Percentiles rank a stretch among this genome's conserved stretches.
Conservation (phyloP, 371 early-diverging fungal species). For the Dichotomocladium elegans region DNA sequence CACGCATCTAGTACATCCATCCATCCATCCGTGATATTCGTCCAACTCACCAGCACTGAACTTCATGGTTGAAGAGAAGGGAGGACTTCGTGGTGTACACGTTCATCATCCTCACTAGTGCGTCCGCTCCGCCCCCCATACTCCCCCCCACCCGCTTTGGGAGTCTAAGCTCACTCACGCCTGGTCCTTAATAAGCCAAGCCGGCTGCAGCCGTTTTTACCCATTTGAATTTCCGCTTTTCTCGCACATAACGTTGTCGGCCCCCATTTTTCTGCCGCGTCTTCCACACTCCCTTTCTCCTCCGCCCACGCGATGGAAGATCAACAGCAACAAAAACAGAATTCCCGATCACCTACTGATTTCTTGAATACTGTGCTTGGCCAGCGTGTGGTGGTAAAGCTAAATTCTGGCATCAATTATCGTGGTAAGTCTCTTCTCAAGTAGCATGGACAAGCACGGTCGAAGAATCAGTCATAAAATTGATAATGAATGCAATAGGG, state of each 20-base stretch:
- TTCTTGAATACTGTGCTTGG: conserved; percentile 80
- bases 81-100: too few species aligned
- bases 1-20: background rate
- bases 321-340: conserved; percentile 19
- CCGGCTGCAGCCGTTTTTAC: too few species aligned
- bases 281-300: conserved; percentile 1
- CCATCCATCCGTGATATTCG: background rate
- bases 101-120: too few species aligned
- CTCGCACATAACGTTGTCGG: too few species aligned
- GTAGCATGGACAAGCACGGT: background rate
- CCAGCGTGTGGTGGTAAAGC: conserved; percentile 81
- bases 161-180: too few species aligned
- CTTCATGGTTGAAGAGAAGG: conserved; percentile 23
- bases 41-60: conserved; percentile 31
- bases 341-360: conserved; percentile 74
- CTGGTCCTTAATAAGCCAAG: too few species aligned
- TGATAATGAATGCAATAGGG: conserved; percentile 45
- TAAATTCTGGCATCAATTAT: conserved; percentile 95
- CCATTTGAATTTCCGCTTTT: too few species aligned
- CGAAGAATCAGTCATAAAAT: background rate
- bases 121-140: too few species aligned
- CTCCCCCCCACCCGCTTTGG: too few species aligned
- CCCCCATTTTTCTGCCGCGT: background rate
- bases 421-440: conserved; percentile 73
- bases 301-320: conserved; percentile 17